Base-by-base conservation (phyloP, 2,329 filamentous ascomycete genomes). In the Penicillium sp. region DNA sequence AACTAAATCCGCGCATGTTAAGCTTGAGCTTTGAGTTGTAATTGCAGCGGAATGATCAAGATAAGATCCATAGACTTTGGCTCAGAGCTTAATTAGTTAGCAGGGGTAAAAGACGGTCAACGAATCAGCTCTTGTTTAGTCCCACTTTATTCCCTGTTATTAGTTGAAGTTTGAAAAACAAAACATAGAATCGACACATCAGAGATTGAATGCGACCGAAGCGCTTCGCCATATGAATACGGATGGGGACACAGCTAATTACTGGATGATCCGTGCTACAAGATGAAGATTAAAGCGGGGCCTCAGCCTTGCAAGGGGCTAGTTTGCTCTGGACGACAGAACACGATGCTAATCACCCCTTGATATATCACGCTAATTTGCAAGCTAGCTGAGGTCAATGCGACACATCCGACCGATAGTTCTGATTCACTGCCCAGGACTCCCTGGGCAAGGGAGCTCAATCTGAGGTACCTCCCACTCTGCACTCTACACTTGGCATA, bases 241-340 rank as follows among this genome's bases (percentile, higher is more conserved):
- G 19, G 19, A 41, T 41, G 22, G 39, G 35, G 7, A 14, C 19
- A 41, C 19, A 5, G 4, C 39, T 10, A 14, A 6, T 22, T 22
- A 6, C 39, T 19, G 19, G 11, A 21, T 37, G 22, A 49, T 22
- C 13, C 3, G 21, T 49, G 47, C 33, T 26, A 49, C 47, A 19
- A 19, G 22, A 41, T 50, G 50, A 44, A 35, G 21, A 43, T 16
- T 24, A 46, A 37, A 48, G 14, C 35, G 33, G 53, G 21, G 27
- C 21, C 11, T 53, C 41, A 29, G 47, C 49, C 46, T 54, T 45
- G 57, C 57, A 59, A 59, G 57, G 57, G 57, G 55, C 35, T 8
- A 27, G 10, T 39, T 41, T 26, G 21, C 27, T 35, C 39, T n/a
- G 50, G 21, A 37, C 21, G 26, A 35, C 26, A 45, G n/a, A 13